phyloP scores from a whole-genome alignment of 1,139 yeast species.

The Sugiyamaella sp. region DNA sequence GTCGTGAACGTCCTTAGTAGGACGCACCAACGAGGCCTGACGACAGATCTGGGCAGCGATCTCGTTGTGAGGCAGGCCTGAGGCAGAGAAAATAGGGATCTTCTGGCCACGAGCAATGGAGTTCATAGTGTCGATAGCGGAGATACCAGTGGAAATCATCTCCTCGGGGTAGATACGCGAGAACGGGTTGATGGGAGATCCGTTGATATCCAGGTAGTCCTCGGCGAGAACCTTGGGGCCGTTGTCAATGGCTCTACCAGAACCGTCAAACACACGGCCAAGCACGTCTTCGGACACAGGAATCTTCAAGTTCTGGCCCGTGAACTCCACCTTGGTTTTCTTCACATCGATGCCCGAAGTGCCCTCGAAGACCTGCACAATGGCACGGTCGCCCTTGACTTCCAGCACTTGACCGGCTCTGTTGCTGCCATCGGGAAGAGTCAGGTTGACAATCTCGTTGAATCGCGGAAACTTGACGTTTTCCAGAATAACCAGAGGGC shows the following conservation, averaged over 20 bases:
- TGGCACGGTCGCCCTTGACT: slow-evolving; percentile 95
- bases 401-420: slow-evolving; percentile 99
- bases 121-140: slow-evolving; percentile 98
- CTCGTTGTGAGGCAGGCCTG: slow-evolving; percentile 99
- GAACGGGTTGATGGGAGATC: slow-evolving; percentile 97
- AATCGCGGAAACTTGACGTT: slow-evolving; percentile 95
- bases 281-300: slow-evolving; percentile 96
- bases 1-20: slow-evolving; percentile 98
- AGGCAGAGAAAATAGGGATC: slow-evolving; percentile 97
- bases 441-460: slow-evolving; percentile 94
- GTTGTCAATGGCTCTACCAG: slow-evolving; percentile 97
- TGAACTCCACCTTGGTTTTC: slow-evolving; percentile 94
- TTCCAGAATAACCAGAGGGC: slow-evolving; percentile 95
- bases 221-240: slow-evolving; percentile 99
- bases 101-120: slow-evolving; percentile 99
- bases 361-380: slow-evolving; percentile 98
- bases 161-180: slow-evolving; percentile 99
- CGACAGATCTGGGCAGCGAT: slow-evolving; percentile 99
- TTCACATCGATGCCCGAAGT: slow-evolving; percentile 97
- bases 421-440: slow-evolving; percentile 89
- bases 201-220: slow-evolving; percentile 96
- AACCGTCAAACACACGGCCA: slow-evolving; percentile 98
- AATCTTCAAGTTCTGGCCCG: slow-evolving; percentile 90
- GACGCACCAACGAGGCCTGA: slow-evolving; percentile 98
- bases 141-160: slow-evolving; percentile 98